Evolutionary conservation across 1,284 basidiomycete species (phyloP).

Genomic region (Papiliotrema nemorosa): DNA sequence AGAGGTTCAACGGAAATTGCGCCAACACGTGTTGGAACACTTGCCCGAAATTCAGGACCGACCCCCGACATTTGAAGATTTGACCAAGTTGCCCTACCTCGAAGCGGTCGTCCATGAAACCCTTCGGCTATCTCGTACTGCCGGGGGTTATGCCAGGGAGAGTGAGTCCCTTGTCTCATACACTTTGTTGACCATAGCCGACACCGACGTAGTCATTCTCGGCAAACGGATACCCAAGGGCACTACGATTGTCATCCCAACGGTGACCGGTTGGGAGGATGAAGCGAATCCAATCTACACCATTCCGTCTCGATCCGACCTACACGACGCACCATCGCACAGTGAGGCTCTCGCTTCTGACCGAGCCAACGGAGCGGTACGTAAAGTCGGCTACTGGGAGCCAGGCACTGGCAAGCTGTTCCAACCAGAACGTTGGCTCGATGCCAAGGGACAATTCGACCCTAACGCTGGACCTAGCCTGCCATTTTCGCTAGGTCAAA

Average conservation of each 20-base stretch:
- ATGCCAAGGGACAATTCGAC: slow-evolving; percentile 29
- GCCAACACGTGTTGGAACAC: slow-evolving; percentile 11
- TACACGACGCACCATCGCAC: background rate
- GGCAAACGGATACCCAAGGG: slow-evolving; percentile 30
- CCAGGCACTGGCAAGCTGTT: slow-evolving; percentile 20
- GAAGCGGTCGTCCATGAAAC: slow-evolving; percentile 36
- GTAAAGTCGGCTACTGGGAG: slow-evolving; percentile 25
- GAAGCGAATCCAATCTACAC: slow-evolving; percentile 9
- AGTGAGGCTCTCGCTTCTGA: slow-evolving; percentile 1
- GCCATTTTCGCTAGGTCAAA: slow-evolving; percentile 33
- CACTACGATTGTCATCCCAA: slow-evolving; percentile 22
- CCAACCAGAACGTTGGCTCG: slow-evolving; percentile 34
- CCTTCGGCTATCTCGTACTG: slow-evolving; percentile 25
- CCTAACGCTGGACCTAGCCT: slow-evolving; percentile 27
- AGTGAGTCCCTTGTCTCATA: slow-evolving; percentile 12
- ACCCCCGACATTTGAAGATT: slow-evolving; percentile 19
- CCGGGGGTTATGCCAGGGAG: slow-evolving; percentile 24
- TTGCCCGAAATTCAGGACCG: slow-evolving; percentile 21
- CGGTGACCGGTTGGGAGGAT: slow-evolving; percentile 16
- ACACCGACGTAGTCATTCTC: slow-evolving; percentile 26
- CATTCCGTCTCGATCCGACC: background rate
- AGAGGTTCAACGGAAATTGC: slow-evolving; percentile 26
- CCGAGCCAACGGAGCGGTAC: background rate
- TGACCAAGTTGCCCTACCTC: slow-evolving; percentile 56
- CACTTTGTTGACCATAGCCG: slow-evolving; percentile 8